Evolutionary conservation across 139 green algal genomes (phyloP), one percentile per base, ranked within the genome.

Genomic region (Closterium sp.): DNA sequence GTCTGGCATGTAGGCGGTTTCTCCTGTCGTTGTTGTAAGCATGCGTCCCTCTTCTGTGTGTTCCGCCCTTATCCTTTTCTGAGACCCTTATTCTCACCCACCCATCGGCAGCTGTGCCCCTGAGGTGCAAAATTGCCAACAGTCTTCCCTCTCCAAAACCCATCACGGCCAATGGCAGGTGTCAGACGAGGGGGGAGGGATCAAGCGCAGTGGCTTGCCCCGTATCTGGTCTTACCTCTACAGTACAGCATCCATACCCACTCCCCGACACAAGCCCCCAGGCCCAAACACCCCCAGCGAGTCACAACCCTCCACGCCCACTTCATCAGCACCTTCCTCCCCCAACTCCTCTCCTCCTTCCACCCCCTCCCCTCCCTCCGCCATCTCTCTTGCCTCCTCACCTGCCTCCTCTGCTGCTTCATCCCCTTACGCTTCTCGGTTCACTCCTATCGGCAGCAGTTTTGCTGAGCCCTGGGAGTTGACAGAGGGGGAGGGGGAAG

Each of bases 181-280:
- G 34, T 97, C 94, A 10, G 98, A 99, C 92, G 98, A 99, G 94
- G 98, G 98, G 4, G 98, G 98, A 43, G 98, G 98, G 91, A 99
- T 99, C 94, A 96, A 97, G 0, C 96, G 98, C 34, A 96, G 91
- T 33, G 98, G 97, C 87, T 90, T 99, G 81, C 95, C 97, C 16
- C 95, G 95, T 43, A 99, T 99, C 91, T 99, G 97, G 97, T 99
- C 98, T 55, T 99, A 99, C 95, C 95, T 99, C 33, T 99, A 99
- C 95, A 97, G 95, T 19, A 99, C 98, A 19, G 98, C 97, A 4
- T 76, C 55, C 55, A 76, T 76, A 76, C 55, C 55, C 55, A 76
- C 55, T 76, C 55, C 55, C 25, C 55, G 23, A 76, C 55, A 19
- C 55, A 16, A 76, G 4, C 55, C 55, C 12, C 55, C 55, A 76